Evolutionary conservation across 2,329 filamentous ascomycete genomes (phyloP), one percentile per base, ranked within the genome.

Genomic region (Sarocladium kiliense): DNA sequence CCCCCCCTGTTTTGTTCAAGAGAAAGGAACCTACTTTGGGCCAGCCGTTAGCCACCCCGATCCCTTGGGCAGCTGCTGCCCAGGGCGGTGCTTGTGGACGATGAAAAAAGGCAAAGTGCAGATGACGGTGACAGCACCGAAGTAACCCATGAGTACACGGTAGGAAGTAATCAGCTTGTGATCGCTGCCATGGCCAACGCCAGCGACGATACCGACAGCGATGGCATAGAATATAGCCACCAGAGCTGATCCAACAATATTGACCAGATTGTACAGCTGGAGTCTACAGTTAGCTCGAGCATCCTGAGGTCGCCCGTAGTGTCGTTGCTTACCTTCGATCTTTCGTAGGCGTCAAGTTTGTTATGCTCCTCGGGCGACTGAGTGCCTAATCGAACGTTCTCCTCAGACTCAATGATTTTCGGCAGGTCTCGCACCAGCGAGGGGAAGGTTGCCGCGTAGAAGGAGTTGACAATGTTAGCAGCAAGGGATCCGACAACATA

Each of bases 71-170:
- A 61, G 56, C 56, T 63, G 59, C 54, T 63, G 61, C 7, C 60
- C 60, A 1, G 61, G 60, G 6, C 61, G 54, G 36, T 59, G 58
- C 55, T 61, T 60, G 51, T 63, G 60, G 12, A 63, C 56, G n/a
- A 62, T 47, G 34, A 63, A 63, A 57, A 61, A 63, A 2, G 61
- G 61, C 3, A 62, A 45, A 7, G 60, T 61, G 25, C 55, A 60
- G 14, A 58, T 44, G 37, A 60, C 56, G 23, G 60, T 60, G 36
- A 61, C 58, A 16, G 56, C 55, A 18, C 60, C 60, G 54, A 61
- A 61, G 34, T 61, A 61, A 7, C 60, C 60, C 58, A 61, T 58
- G 18, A 60, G 56, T 1, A 58, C 57, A 23, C 57, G 58, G 56
- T 60, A 61, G 1, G 58, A 58, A n/a, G 23, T 30, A 36, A 60